phyloP scores from a whole-genome alignment of 306 rosid genomes.

The Medicago ruthenica region DNA sequence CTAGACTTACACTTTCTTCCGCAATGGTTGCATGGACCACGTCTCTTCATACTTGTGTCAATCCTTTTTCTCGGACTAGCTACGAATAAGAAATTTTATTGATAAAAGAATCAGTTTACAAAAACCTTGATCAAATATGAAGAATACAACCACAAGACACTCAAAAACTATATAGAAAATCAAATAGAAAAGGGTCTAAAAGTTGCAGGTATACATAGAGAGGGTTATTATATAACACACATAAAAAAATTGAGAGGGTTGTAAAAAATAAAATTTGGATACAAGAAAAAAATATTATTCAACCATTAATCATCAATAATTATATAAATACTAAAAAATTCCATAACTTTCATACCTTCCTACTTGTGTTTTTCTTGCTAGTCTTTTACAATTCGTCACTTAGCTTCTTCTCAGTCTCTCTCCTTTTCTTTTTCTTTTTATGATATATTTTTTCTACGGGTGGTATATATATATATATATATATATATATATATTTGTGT shows the following conservation, averaged over 20 bases:
- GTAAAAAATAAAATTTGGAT: no score
- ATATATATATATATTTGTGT: no score
- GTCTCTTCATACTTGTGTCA: background rate
- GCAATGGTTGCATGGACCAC: conserved; percentile 44
- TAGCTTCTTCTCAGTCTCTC: background rate
- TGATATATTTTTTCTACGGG: no score
- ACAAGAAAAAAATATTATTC: no score
- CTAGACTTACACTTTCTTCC: conserved; percentile 33
- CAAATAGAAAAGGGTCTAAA: background rate
- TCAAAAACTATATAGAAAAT: background rate
- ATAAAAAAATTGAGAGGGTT: background rate
- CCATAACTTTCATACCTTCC: background rate
- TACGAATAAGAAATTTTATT: background rate
- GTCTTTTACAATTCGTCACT: background rate
- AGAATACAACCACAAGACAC: background rate
- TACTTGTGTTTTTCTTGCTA: background rate
- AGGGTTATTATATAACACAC: no score
- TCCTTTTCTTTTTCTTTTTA: no score
- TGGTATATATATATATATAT: no score
- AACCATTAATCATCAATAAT: background rate
- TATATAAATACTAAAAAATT: no score
- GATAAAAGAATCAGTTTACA: background rate
- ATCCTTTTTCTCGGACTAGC: background rate
- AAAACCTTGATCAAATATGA: no score
- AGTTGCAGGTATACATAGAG: background rate